Base-by-base conservation (phyloP, 495 filamentous ascomycete genomes). In the Ascobolus immersus region DNA sequence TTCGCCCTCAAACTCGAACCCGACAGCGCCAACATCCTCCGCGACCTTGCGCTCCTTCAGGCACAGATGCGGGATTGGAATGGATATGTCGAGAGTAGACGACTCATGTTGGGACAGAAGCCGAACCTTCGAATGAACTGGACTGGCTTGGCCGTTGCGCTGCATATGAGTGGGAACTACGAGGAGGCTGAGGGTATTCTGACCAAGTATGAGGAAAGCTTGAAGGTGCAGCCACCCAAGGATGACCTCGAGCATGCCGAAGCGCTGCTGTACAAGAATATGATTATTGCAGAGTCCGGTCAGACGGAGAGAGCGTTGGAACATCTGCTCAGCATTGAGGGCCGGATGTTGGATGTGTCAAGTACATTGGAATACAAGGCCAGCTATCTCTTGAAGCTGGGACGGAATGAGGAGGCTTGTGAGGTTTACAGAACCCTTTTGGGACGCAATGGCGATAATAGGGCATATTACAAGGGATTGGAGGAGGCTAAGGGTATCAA, bases 31-130 rank as follows among this genome's bases (percentile, higher is more conserved):
- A 81, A 91, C 51, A 99, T 99, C 45, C 77, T 90, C 51, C 68
- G 89, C 32, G 86, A 99, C 44, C 59, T 99, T 33, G 84, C 84
- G 22, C 62, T 84, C 32, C 67, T 99, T 33, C 86, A 94, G 55
- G 64, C 90, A 45, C 86, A 99, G 57, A 91, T 91, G 75, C 67
- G 89, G 37, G 89, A 99, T 54, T 94, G 79, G 53, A 65, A 70
- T 44, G 89, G 86, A 26, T 94, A 92, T 43, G 68, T 93, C 39
- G 69, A 82, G 50, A 92, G 77, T 51, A 64, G 86, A 38, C 67
- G 61, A 25, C 52, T 65, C 17, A 94, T 99, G 67, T 57, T 99
- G 39, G 75, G 86, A 48, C 64, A 72, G 21, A 65, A 74, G 32
- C 76, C 86, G 1, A 62, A 64, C 23, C 44, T 81, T 33, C 65